These are phyloP conservation scores for Phytophthora agathidicida DNA, from an alignment of 352 stramenopile genomes.

Conservation along the genomic window DNA sequence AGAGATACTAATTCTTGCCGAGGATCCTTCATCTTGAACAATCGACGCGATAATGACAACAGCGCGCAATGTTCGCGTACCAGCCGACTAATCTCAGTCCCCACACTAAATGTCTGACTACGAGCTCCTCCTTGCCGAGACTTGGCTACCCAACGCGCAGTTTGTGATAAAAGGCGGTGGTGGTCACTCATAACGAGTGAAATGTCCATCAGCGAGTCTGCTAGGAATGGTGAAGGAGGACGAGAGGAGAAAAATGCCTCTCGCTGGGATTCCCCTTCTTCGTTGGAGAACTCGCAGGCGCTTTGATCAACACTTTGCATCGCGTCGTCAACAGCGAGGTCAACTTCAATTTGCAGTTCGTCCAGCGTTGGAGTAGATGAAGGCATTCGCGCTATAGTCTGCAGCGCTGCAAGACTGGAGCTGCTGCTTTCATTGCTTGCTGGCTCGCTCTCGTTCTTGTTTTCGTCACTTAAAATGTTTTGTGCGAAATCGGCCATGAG, in stretches of 20 bases:
- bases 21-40: slow-evolving; percentile 65
- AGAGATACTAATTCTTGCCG: slow-evolving; percentile 53
- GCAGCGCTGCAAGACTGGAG: slow-evolving; percentile 40
- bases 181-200: slow-evolving; percentile 82
- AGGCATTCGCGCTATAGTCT: slow-evolving; percentile 35
- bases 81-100: slow-evolving; percentile 53
- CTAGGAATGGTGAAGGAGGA: slow-evolving; percentile 37
- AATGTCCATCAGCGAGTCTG: slow-evolving; percentile 71
- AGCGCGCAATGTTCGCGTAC: slow-evolving; percentile 64
- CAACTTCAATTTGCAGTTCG: slow-evolving; percentile 31
- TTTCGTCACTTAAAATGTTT: slow-evolving; percentile 61
- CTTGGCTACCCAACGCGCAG: slow-evolving; percentile 53
- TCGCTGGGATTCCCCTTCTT: slow-evolving; percentile 12
- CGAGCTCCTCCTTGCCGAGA: slow-evolving; percentile 20
- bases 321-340: slow-evolving; percentile 12
- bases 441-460: slow-evolving; percentile 11
- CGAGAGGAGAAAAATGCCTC: slow-evolving; percentile 12
- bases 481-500: slow-evolving; percentile 66
- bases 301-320: slow-evolving; percentile 8
- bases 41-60: slow-evolving; percentile 45
- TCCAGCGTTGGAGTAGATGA: slow-evolving; percentile 29
- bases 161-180: slow-evolving; percentile 63
- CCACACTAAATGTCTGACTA: slow-evolving; percentile 32
- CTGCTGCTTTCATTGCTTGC: slow-evolving; percentile 55
- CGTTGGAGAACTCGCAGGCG: slow-evolving; percentile 20